These are phyloP conservation scores for Zygoascus hellenicus DNA, from an alignment of 1,139 yeast genomes.

Conservation along the genomic window DNA sequence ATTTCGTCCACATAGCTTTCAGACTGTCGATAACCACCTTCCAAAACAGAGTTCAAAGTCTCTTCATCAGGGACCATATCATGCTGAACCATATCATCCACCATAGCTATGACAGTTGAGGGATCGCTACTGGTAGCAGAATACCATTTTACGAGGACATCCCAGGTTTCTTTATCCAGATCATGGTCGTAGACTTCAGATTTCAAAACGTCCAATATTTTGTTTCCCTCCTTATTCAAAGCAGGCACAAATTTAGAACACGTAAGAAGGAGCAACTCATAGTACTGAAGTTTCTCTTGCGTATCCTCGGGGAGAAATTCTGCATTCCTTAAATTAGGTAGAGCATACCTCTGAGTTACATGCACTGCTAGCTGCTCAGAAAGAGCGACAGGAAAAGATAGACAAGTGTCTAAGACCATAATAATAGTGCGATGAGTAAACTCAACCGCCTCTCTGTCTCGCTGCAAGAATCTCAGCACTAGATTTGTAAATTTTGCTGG, in stretches of 20 bases:
- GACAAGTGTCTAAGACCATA: slow-evolving; percentile 22
- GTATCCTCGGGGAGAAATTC: slow-evolving; percentile 7
- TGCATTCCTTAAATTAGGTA: slow-evolving; percentile 12
- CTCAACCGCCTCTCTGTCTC: not conserved
- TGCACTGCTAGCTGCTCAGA: slow-evolving; percentile 12
- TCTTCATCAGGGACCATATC: slow-evolving; percentile 24
- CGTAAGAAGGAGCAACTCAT: slow-evolving; percentile 27
- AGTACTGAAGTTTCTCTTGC: slow-evolving; percentile 20
- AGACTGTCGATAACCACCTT: slow-evolving; percentile 22
- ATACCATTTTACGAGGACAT: slow-evolving; percentile 32
- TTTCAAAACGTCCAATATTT: slow-evolving; percentile 17
- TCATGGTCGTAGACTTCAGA: slow-evolving; percentile 11
- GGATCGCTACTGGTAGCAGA: slow-evolving; percentile 11
- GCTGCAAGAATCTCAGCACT: slow-evolving; percentile 3
- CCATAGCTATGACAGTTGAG: slow-evolving; percentile 15
- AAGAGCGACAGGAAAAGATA: slow-evolving; percentile 15
- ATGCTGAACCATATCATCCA: slow-evolving; percentile 19
- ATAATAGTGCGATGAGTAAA: slow-evolving; percentile 18
- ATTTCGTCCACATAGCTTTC: slow-evolving; percentile 21
- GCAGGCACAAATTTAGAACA: slow-evolving; percentile 23
- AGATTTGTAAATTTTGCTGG: slow-evolving; percentile 5
- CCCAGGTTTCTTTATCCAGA: slow-evolving; percentile 33
- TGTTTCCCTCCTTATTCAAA: slow-evolving; percentile 16
- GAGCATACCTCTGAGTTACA: slow-evolving; percentile 17
- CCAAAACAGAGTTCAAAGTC: slow-evolving; percentile 27